These are phyloP conservation scores for Thraustochytrium sp. DNA, from an alignment of 352 stramenopile species.

Conservation along the genomic window DNA sequence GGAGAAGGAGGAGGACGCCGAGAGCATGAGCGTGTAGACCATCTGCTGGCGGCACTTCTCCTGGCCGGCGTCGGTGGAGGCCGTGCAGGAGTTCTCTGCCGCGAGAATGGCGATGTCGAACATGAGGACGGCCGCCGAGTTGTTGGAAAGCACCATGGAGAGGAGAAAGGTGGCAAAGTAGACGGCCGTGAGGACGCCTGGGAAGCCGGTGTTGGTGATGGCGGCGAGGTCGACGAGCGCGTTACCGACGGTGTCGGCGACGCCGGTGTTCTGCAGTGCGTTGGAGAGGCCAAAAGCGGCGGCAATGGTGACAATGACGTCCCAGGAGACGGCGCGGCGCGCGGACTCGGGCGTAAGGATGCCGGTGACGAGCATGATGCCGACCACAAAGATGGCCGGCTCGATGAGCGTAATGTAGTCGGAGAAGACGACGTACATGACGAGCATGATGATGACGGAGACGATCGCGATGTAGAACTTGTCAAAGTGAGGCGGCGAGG, in stretches of 20 bases:
- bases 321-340: conserved; percentile 9
- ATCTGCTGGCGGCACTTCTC: not conserved
- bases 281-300: conserved; percentile 39
- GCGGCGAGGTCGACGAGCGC: conserved; percentile 25
- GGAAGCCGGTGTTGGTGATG: not conserved
- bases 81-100: conserved; percentile 23
- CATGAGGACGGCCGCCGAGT: conserved; percentile 31
- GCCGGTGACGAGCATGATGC: conserved; percentile 3
- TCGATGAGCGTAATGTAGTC: conserved; percentile 36
- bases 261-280: conserved; percentile 25
- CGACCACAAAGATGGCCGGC: conserved; percentile 11
- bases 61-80: not conserved
- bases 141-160: conserved; percentile 43
- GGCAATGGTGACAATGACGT: conserved; percentile 42
- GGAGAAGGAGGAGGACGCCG: conserved; percentile 27
- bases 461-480: conserved; percentile 43
- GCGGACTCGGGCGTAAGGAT: conserved; percentile 3
- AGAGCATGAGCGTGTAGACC: conserved; percentile 37
- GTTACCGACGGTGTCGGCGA: not conserved
- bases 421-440: not conserved
- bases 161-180: conserved; percentile 43
- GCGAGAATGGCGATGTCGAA: conserved; percentile 32
- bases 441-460: not conserved
- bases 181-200: conserved; percentile 16
- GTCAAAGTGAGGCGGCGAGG: conserved; percentile 34